phyloP scores from a whole-genome alignment of 108 stramenopile genomes.

The Skeletonema menzelii region DNA sequence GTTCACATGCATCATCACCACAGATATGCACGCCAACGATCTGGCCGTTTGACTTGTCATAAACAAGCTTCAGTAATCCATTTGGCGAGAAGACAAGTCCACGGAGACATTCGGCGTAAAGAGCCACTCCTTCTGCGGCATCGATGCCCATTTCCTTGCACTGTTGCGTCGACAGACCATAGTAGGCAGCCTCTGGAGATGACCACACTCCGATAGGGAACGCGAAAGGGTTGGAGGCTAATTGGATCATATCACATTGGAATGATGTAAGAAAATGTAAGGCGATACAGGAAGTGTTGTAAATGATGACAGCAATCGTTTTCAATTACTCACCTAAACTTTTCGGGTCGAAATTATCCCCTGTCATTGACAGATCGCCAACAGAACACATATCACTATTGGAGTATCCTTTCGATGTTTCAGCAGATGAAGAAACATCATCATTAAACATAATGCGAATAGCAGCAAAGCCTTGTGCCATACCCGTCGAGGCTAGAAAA shows the following conservation, averaged over 20 bases:
- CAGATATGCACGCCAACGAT: conserved; percentile 85
- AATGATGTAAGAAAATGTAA: too few relatives aligned
- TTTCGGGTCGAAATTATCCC: conserved; percentile 70
- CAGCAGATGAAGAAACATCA: neutral
- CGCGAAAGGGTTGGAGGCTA: conserved; percentile 81
- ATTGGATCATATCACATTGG: too few relatives aligned
- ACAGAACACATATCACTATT: conserved; percentile 22
- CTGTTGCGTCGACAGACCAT: conserved; percentile 65
- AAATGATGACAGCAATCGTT: too few relatives aligned
- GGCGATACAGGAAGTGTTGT: too few relatives aligned
- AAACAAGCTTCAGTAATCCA: conserved; percentile 82
- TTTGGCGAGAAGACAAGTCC: conserved; percentile 82
- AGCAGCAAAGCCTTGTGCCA: conserved; percentile 74
- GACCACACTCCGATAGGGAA: conserved; percentile 85
- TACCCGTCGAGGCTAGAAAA: conserved; percentile 79
- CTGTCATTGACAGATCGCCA: conserved; percentile 44
- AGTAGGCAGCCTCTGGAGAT: conserved; percentile 78
- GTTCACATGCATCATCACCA: conserved; percentile 84
- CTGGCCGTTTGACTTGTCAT: conserved; percentile 63
- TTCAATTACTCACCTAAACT: conserved; percentile 23
- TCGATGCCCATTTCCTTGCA: conserved; percentile 69
- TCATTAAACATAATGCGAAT: conserved; percentile 58
- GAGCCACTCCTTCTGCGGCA: conserved; percentile 75
- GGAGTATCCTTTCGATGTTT: neutral
- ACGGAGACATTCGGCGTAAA: conserved; percentile 81